phyloP scores from a whole-genome alignment of 2,329 filamentous ascomycete species.

The Botryotinia calthae region DNA sequence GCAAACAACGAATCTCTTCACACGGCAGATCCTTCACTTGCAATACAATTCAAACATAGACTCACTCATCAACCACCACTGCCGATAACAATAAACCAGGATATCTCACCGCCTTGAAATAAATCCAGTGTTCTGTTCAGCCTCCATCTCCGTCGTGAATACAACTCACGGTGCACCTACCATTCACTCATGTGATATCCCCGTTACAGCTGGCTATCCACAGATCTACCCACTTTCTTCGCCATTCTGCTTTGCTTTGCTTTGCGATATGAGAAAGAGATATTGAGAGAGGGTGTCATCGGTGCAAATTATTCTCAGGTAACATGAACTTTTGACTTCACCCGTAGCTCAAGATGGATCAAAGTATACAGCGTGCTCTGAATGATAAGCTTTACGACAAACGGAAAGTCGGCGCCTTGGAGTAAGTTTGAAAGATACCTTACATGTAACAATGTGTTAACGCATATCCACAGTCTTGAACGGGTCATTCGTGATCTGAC shows the following conservation, averaged over 20 bases:
- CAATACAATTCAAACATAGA: conserved; percentile 1
- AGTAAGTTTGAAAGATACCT: conserved; percentile 56
- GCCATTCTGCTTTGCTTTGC: conserved; percentile 4
- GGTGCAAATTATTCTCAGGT: conserved; percentile 10
- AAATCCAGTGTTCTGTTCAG: neutral
- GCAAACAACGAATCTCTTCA: conserved; percentile 12
- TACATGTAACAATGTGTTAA: conserved; percentile 12
- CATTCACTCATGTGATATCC: conserved; percentile 15
- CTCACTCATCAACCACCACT: neutral
- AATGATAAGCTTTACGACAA: conserved; percentile 99
- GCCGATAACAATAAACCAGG: neutral
- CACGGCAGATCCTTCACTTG: conserved; percentile 4
- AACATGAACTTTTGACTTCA: neutral
- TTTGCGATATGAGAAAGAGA: conserved; percentile 17
- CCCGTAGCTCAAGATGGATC: conserved; percentile 63
- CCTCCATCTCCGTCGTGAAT: neutral
- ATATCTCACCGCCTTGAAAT: neutral
- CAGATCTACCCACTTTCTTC: conserved; percentile 13
- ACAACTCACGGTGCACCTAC: neutral
- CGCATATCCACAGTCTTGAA: conserved; percentile 64
- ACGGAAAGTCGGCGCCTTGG: conserved; percentile 91
- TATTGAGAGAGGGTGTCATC: neutral
- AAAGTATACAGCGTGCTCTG: conserved; percentile 81
- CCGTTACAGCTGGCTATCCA: conserved; percentile 12
- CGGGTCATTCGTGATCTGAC: conserved; percentile 83